These are phyloP conservation scores for Elsinoe batatas DNA, from an alignment of 2,329 filamentous ascomycete genomes.

Conservation along the genomic window DNA sequence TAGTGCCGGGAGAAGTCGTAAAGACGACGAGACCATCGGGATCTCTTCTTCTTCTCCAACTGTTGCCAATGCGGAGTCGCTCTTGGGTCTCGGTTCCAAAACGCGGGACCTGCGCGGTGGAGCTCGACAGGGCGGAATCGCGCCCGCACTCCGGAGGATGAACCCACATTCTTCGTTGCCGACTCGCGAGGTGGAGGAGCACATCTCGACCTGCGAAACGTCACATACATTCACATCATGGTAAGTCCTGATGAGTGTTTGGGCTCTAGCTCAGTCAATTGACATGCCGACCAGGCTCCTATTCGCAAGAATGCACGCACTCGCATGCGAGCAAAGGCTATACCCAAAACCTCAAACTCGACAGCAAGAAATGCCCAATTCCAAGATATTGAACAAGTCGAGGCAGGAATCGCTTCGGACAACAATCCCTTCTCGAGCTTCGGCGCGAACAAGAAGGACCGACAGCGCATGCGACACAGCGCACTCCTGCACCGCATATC, in stretches of 20 bases:
- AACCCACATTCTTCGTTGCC: neutral
- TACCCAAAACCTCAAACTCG: neutral
- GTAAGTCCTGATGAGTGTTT: neutral
- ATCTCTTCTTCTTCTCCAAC: neutral
- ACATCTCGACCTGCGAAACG: neutral
- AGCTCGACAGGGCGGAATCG: neutral
- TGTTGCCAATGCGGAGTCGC: neutral
- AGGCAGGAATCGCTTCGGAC: slow-evolving; percentile 26
- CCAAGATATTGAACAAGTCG: neutral
- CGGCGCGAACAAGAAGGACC: slow-evolving; percentile 68
- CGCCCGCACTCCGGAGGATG: neutral
- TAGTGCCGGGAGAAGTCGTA: slow-evolving; percentile 9
- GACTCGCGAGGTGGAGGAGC: neutral
- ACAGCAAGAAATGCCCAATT: neutral
- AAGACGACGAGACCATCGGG: neutral
- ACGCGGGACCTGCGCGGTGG: slow-evolving; percentile 2
- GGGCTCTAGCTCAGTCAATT: neutral
- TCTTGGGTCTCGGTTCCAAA: slow-evolving; percentile 1
- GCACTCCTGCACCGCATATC: slow-evolving; percentile 67
- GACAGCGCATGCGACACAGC: slow-evolving; percentile 71
- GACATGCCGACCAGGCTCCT: neutral
- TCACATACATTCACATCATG: neutral
- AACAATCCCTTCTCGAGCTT: slow-evolving; percentile 49
- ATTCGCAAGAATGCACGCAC: neutral
- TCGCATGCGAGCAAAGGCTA: neutral